Conservation (phyloP, 768 basidiomycete genomes). For the Phlebiopsis gigantea region DNA sequence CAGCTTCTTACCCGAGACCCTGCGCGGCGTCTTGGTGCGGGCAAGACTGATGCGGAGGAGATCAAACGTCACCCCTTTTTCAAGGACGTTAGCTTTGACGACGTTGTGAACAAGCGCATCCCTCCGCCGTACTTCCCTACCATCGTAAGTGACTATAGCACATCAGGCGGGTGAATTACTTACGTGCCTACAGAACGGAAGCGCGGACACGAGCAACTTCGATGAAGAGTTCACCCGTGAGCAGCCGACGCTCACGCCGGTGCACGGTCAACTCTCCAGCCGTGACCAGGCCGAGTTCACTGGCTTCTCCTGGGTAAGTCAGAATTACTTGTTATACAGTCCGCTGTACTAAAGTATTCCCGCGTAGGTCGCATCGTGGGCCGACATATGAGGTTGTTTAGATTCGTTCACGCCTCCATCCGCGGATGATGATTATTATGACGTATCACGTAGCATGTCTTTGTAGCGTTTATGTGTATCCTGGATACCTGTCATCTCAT, state of each 20-base stretch:
- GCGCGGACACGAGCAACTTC: conserved; percentile 88
- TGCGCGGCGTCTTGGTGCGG: conserved; percentile 81
- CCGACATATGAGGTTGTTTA: conserved; percentile 20
- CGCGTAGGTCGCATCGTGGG: conserved; percentile 34
- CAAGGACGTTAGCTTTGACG: conserved; percentile 96
- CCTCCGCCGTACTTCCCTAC: conserved; percentile 97
- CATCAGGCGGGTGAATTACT: not conserved
- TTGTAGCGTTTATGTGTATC: conserved; percentile 21
- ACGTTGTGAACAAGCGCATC: conserved; percentile 95
- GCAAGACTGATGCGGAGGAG: conserved; percentile 90
- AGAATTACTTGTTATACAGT: conserved; percentile 11
- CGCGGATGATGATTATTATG: conserved; percentile 21
- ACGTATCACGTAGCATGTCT: conserved; percentile 15
- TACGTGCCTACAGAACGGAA: conserved; percentile 53
- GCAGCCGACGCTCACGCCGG: conserved; percentile 95
- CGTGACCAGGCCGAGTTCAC: conserved; percentile 95
- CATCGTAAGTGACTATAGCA: conserved; percentile 55
- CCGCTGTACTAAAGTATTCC: not conserved
- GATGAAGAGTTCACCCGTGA: conserved; percentile 97
- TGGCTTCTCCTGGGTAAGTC: conserved; percentile 88
- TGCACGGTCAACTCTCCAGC: conserved; percentile 86
- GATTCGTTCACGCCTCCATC: conserved; percentile 3
- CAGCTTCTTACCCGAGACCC: conserved; percentile 94
- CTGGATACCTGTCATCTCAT: conserved; percentile 30
- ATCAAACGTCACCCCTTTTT: conserved; percentile 98